phyloP scores from a whole-genome alignment of 2,329 filamentous ascomycete species.

The Xylariaceae sp. region DNA sequence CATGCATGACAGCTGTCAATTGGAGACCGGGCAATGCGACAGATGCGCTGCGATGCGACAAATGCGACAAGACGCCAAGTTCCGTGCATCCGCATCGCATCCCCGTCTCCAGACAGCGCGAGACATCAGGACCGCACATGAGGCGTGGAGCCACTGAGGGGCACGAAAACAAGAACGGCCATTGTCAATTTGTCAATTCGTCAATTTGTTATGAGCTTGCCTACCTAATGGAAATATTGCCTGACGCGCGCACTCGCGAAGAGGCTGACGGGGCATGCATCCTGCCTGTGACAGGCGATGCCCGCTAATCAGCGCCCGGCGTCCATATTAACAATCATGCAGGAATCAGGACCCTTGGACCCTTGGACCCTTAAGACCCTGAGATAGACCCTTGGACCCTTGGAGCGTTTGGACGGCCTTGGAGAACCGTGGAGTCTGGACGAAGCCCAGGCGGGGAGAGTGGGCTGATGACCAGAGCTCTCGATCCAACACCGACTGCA shows the following conservation, averaged over 20 bases:
- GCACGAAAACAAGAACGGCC: constrained; percentile 9
- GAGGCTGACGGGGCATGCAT: constrained; percentile 3
- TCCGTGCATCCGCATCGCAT: too few relatives aligned
- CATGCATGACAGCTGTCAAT: constrained; percentile 14
- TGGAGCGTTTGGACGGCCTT: neutral
- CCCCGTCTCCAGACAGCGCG: neutral
- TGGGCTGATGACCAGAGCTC: neutral
- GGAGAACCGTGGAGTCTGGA: neutral
- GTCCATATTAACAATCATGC: neutral
- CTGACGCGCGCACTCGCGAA: too few relatives aligned
- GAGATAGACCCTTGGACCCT: neutral
- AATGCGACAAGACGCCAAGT: neutral
- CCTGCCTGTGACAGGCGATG: too few relatives aligned
- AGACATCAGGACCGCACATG: neutral
- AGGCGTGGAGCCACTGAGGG: constrained; percentile 18
- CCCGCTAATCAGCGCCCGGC: too few relatives aligned
- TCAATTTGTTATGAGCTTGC: too few relatives aligned
- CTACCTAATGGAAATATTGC: too few relatives aligned
- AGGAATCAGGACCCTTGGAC: neutral
- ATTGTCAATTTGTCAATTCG: too few relatives aligned
- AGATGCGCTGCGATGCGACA: neutral
- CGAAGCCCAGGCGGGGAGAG: neutral
- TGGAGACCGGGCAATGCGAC: neutral
- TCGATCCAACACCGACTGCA: neutral
- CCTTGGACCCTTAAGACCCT: neutral